Percentiles rank a stretch among this genome's conserved stretches.
phyloP scores from a whole-genome alignment of 2,329 filamentous ascomycete species.

The Botrytis elliptica region DNA sequence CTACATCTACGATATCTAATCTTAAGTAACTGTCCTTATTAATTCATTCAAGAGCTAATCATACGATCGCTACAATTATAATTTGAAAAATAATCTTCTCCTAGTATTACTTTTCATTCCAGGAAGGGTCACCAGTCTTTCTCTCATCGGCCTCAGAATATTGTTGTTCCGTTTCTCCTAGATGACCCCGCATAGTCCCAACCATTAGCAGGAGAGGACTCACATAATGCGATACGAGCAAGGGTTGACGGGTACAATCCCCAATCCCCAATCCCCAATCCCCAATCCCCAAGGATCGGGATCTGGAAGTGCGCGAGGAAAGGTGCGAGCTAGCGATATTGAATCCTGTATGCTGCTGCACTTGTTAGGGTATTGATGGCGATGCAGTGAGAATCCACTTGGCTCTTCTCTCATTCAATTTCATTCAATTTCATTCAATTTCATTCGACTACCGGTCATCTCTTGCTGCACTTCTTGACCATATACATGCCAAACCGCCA shows the following conservation, averaged over 20 bases:
- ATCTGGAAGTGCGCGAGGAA: not conserved
- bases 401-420: not conserved
- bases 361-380: not conserved
- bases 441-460: not conserved
- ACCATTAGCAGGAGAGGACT: not conserved
- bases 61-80: not conserved
- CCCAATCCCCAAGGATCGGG: not conserved
- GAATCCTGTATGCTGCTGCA: not conserved
- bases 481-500: not conserved
- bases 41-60: not conserved
- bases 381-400: not conserved
- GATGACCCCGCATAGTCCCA: slow-evolving; percentile 3
- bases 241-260: not conserved
- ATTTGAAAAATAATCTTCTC: not conserved
- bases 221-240: not conserved
- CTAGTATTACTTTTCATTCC: not conserved
- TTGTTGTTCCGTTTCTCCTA: not conserved
- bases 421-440: not conserved
- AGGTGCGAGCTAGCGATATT: not conserved
- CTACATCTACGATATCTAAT: not conserved
- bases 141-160: not conserved
- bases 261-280: not conserved
- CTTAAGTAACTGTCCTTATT: not conserved
- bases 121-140: not conserved
- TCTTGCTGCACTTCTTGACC: not conserved